Conservation (phyloP, 768 basidiomycete species). For the Stropharia rugosoannulata region DNA sequence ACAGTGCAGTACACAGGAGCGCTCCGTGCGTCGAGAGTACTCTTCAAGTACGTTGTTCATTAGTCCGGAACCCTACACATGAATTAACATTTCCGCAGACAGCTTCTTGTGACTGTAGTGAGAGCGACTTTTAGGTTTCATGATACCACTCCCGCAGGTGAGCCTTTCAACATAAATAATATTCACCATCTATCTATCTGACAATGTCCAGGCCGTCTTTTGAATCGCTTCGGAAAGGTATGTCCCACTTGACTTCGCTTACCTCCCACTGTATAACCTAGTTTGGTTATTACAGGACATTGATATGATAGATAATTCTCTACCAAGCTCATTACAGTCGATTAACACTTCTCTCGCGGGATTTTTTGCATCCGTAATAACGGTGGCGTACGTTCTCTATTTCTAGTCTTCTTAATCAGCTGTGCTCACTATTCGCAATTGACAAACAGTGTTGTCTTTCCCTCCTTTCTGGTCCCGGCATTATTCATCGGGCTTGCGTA, state of each 20-base stretch:
- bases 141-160: slow-evolving; percentile 80
- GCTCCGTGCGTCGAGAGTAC: slow-evolving; percentile 34
- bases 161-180: not conserved
- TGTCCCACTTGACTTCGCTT: not conserved
- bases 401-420: not conserved
- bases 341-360: slow-evolving; percentile 78
- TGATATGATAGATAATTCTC: slow-evolving; percentile 79
- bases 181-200: not conserved
- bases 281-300: slow-evolving; percentile 44
- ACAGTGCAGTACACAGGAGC: slow-evolving; percentile 57
- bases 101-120: slow-evolving; percentile 67
- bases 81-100: slow-evolving; percentile 20
- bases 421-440: not conserved
- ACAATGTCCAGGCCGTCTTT: slow-evolving; percentile 60
- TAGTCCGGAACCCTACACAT: slow-evolving; percentile 52
- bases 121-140: slow-evolving; percentile 84
- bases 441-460: slow-evolving; percentile 61
- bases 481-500: slow-evolving; percentile 72
- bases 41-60: slow-evolving; percentile 29
- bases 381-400: slow-evolving; percentile 52
- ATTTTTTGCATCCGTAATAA: slow-evolving; percentile 75
- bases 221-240: slow-evolving; percentile 78
- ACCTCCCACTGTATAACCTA: not conserved
- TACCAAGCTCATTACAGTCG: slow-evolving; percentile 66
- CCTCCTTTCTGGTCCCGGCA: slow-evolving; percentile 80